Evolutionary conservation across 1,284 basidiomycete species (phyloP).

Genomic region (Boletus albobrunnescens): DNA sequence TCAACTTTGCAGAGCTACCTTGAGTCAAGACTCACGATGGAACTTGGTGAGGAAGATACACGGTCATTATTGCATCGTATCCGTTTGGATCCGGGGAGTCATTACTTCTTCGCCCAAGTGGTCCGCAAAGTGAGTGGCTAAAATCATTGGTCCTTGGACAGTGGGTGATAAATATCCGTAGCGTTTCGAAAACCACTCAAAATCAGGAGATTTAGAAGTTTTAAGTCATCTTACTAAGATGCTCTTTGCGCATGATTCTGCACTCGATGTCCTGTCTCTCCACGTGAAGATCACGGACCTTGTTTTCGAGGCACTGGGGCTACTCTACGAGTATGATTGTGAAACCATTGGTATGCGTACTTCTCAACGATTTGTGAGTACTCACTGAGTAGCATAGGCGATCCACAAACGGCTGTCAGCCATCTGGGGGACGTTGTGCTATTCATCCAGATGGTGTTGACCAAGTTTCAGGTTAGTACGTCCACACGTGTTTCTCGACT

Average conservation of each 20-base stretch:
- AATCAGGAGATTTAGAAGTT: conserved; percentile 57
- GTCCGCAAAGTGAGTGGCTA: conserved; percentile 49
- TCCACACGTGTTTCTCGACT: conserved; percentile 2
- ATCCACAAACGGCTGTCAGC: conserved; percentile 74
- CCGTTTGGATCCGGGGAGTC: conserved; percentile 57
- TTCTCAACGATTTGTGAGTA: conserved; percentile 3
- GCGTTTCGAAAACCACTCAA: conserved; percentile 51
- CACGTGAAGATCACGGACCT: conserved; percentile 62
- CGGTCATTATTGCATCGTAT: conserved; percentile 50
- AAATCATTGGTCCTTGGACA: not conserved
- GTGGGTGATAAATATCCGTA: conserved; percentile 26
- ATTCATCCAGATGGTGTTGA: conserved; percentile 61
- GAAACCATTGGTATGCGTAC: conserved; percentile 65
- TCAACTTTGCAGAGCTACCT: conserved; percentile 48
- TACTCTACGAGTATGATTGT: conserved; percentile 70
- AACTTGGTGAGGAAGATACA: conserved; percentile 49
- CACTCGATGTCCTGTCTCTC: conserved; percentile 67
- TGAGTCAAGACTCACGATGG: conserved; percentile 55
- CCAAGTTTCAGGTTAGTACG: conserved; percentile 60
- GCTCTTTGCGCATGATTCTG: conserved; percentile 52
- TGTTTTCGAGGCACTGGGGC: conserved; percentile 54
- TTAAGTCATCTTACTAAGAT: conserved; percentile 63
- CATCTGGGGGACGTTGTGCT: conserved; percentile 72
- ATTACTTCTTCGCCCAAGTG: conserved; percentile 53
- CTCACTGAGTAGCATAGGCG: conserved; percentile 45